Base-by-base conservation (phyloP, 768 basidiomycete genomes). In the Auriscalpium orientale region DNA sequence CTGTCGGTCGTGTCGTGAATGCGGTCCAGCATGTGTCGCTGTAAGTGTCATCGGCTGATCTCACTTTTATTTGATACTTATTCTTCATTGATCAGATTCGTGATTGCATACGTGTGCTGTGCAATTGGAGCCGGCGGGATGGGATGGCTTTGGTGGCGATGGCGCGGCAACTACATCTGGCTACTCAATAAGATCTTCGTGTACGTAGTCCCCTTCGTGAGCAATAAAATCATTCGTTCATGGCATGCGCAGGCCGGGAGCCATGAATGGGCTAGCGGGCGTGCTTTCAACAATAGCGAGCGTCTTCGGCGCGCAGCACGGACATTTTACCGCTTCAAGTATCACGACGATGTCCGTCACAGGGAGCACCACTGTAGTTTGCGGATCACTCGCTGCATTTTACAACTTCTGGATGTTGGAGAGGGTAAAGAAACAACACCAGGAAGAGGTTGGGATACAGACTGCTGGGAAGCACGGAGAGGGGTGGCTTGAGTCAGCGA, bases 111-210 rank as follows among this genome's bases (percentile, higher is more conserved):
- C 36, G 43, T 20, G 20, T 57, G 48, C 36, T 57, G 51, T 10
- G 58, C 12, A 15, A 8, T 60, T n/a, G 58, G 58, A 18, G 56
- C 20, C 9, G n/a, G 16, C 2, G 58, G 58, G 38, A 60, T 60
- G 58, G 18, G 38, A 20, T 44, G 50, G 15, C 47, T 57, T 35
- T 60, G 56, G 56, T 60, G 44, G 43, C 52, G 52, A 9, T 54
- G 56, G 56, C 18, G 47, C 22, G 44, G 49, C 34, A 60, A 60
- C 49, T 60, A 57, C 22, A 43, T 57, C 36, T 60, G 56, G 58
- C 20, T 60, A 1, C 38, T 57, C 21, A 40, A 48, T 40, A 50
- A 36, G 4, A 51, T 60, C 44, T 53, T 55, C 54, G 20, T 55
- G 54, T 54, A 47, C 28, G 53, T 46, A 4, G 8, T 35, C 46